A percentile compares a stretch with the other conserved stretches of the same genome.
Conservation (phyloP, 1,284 basidiomycete genomes). For the Singerocomus inundabilis region DNA sequence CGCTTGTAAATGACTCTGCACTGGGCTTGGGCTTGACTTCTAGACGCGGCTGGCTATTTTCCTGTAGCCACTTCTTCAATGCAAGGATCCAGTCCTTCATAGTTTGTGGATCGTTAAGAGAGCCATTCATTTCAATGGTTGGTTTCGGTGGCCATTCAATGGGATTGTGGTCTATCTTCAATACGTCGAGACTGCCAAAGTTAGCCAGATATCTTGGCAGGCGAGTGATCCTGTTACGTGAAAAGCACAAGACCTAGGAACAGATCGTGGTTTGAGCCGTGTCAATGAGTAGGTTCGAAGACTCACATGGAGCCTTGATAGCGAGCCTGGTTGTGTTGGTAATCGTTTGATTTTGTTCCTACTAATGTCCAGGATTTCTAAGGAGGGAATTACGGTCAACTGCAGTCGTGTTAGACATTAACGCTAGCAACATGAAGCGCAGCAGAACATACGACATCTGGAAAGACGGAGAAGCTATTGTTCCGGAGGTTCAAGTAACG, state of each 20-base stretch:
- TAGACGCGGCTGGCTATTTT: conserved; percentile 37
- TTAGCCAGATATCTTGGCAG: conserved; percentile 79
- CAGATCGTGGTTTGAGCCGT: conserved; percentile 9
- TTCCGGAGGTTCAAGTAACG: conserved; percentile 93
- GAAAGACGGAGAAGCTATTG: conserved; percentile 83
- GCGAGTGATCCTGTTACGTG: conserved; percentile 79
- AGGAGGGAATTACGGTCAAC: conserved; percentile 82
- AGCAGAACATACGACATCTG: conserved; percentile 70
- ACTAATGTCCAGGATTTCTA: conserved; percentile 95
- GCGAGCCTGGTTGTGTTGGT: conserved; percentile 77
- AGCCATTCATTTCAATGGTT: conserved; percentile 45
- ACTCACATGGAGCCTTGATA: conserved; percentile 75
- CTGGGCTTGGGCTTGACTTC: conserved; percentile 34
- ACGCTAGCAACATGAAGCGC: background rate
- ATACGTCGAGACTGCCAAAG: conserved; percentile 73
- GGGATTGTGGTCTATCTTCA: conserved; percentile 90
- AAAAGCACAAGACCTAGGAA: conserved; percentile 78
- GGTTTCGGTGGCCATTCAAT: conserved; percentile 84
- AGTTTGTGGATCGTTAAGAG: conserved; percentile 47
- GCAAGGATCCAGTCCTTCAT: conserved; percentile 72
- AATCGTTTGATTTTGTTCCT: conserved; percentile 87
- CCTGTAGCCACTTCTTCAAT: conserved; percentile 74
- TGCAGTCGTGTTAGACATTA: conserved; percentile 35
- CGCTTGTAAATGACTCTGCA: conserved; percentile 46
- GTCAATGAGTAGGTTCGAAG: conserved; percentile 4